These are phyloP conservation scores for Fragilariopsis cylindrus DNA, from an alignment of 108 stramenopile species.

Conservation along the genomic window DNA sequence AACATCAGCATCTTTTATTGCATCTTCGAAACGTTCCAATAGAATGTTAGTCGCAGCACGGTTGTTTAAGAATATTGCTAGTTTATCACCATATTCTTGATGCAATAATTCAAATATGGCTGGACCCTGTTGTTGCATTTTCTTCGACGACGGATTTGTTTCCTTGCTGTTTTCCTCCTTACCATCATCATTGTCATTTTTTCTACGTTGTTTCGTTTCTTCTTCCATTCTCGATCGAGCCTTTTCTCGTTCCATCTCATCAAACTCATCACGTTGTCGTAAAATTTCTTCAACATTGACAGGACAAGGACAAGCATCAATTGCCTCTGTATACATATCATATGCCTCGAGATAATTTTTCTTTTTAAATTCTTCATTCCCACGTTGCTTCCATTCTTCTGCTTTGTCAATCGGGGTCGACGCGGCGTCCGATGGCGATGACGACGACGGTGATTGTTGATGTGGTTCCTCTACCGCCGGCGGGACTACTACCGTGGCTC, in stretches of 20 bases:
- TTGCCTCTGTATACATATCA: slow-evolving; percentile 83
- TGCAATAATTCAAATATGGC: slow-evolving; percentile 18
- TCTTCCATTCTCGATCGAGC: slow-evolving; percentile 35
- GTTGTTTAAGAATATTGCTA: slow-evolving; percentile 82
- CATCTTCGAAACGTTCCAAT: slow-evolving; percentile 69
- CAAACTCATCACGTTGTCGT: slow-evolving; percentile 45
- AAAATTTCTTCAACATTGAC: slow-evolving; percentile 52
- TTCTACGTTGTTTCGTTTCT: slow-evolving; percentile 18
- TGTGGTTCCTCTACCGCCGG: slow-evolving; percentile 21
- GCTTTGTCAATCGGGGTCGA: slow-evolving; percentile 33
- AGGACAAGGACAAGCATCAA: slow-evolving; percentile 63
- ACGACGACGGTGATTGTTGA: neutral
- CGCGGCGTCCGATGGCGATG: neutral
- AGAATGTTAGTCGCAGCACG: slow-evolving; percentile 73
- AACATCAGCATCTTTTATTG: slow-evolving; percentile 71
- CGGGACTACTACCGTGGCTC: slow-evolving; percentile 29
- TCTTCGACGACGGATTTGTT: neutral
- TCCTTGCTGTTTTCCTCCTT: slow-evolving; percentile 23
- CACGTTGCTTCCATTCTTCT: slow-evolving; percentile 68
- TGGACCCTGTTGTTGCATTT: slow-evolving; percentile 19
- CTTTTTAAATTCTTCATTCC: slow-evolving; percentile 71
- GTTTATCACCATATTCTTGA: slow-evolving; percentile 47
- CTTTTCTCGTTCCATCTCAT: slow-evolving; percentile 32
- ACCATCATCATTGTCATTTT: slow-evolving; percentile 20
- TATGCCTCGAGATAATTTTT: slow-evolving; percentile 73